Evolutionary conservation across 345 rosid genomes (phyloP), one percentile per base, ranked within the genome.

Genomic region (Pistacia vera): DNA sequence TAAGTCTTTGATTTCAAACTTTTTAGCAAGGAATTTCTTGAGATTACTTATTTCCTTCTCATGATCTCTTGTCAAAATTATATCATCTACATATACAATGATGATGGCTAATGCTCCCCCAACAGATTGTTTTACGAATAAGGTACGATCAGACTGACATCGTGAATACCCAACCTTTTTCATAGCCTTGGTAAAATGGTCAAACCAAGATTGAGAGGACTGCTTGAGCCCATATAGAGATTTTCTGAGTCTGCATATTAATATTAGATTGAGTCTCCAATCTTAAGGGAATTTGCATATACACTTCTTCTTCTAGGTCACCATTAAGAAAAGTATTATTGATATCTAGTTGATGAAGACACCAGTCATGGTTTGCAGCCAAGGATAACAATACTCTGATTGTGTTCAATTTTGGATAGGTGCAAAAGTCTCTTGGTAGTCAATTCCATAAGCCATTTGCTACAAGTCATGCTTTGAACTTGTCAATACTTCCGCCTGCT

Each of bases 371-470:
- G 8, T 74, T 51, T 0, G 68, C 36, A 4, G n/a, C 35, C 4
- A 74, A 33, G 1, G 63, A 74, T 5, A 74, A 10, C 2, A 74
- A 2, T 0, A 74, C 25, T 1, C 9, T 16, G 11, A 64, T n/a
- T 28, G 33, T 48, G 6, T 63, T 35, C 1, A 74, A 8, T 28
- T 30, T 30, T 30, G 33, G 1, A 30, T 1, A 30, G 33, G 52
- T 12, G 71, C 49, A 74, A 74, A 52, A 2, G 30, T 63, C 10
- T 75, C 72, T 12, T 52, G 7, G 38, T 63, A 73, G n/a, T 54
- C 28, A 35, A 75, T 66, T 8, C 46, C 66, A 38, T 65, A 8
- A 75, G 0, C 56, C 56, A 20, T 75, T 16, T 2, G 38, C 44
- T 1, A 75, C 65, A 0, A 75, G 8, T 1, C 61, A 13, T 16